Evolutionary conservation across 257 asterid genomes (phyloP), one percentile per base, ranked within the genome.

Genomic region (Plectranthus barbatus): DNA sequence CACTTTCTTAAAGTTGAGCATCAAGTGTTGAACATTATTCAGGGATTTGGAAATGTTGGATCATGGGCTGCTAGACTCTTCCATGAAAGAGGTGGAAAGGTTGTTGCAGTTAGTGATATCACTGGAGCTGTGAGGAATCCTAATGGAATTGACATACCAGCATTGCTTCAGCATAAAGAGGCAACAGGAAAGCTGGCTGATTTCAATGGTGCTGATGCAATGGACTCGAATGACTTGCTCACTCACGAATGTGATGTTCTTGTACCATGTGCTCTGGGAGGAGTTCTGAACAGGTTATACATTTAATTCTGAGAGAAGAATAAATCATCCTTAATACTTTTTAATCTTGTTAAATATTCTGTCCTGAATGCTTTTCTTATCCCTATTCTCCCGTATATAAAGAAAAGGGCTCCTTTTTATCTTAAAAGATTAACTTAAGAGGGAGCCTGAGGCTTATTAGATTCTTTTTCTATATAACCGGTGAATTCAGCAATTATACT

Each of bases 11-110:
- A 31, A 46, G 15, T 34, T 63, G 36, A 71, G 59, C 29, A 41
- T 60, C 48, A 11, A 19, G 13, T 56, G 11, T 37, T 52, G 33
- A 53, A 52, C 15, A 14, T 34, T 10, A 41, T 73, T 21, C 52
- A 91, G 96, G 98, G 98, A 18, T 91, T 91, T 48, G 96, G 96
- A 47, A 91, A 88, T 68, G 98, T 91, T 17, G 98, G 96, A 53
- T 79, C 96, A 0, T 91, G 98, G 98, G 95, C 90, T 3, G 91
- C 95, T 36, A 76, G 33, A 75, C 85, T 88, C 19, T 73, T 91
- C 58, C 98, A 91, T n/a, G 95, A 91, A 79, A 78, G 47, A 60
- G 98, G 94, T 14, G 96, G 98, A 6, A 88, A 86, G 82, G 74
- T 91, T 5, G 80, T 91, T 36, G 94, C 94, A 1, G 91, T 88